Conservation (phyloP, 2,329 filamentous ascomycete genomes). For the Westerdykella ornata region DNA sequence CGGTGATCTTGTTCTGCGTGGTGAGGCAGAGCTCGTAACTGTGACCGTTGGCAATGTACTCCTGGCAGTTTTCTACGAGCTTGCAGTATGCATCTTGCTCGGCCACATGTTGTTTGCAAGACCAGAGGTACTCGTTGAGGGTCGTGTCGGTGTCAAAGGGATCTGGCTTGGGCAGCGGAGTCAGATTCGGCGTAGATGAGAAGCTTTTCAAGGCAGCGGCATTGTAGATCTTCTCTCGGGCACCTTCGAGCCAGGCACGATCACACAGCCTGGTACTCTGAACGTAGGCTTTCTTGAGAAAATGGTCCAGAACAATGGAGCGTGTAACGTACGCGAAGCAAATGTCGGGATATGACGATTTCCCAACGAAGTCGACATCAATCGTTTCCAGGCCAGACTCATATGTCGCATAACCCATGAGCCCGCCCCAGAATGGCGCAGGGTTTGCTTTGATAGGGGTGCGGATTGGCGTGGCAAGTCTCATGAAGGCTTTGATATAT, state of each 20-base stretch:
- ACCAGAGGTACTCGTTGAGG: constrained; percentile 23
- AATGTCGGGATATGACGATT: constrained; percentile 53
- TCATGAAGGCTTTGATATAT: constrained; percentile 38
- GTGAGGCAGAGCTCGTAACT: constrained; percentile 85
- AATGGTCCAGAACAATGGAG: constrained; percentile 72
- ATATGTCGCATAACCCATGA: constrained; percentile 79
- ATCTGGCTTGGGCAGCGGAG: constrained; percentile 18
- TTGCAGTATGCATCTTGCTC: constrained; percentile 49
- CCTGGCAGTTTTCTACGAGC: constrained; percentile 63
- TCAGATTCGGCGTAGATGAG: constrained; percentile 25
- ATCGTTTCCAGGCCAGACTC: constrained; percentile 67
- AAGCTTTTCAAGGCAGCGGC: constrained; percentile 24
- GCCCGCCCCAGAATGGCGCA: constrained; percentile 69
- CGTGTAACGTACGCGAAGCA: constrained; percentile 70
- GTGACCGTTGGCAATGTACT: constrained; percentile 65
- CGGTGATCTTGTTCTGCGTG: constrained; percentile 59
- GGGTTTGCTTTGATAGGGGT: constrained; percentile 23
- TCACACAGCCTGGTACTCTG: constrained; percentile 56
- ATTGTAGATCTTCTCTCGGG: constrained; percentile 24
- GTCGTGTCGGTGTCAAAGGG: constrained; percentile 27
- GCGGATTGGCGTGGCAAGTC: constrained; percentile 23
- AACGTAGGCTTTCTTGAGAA: constrained; percentile 54
- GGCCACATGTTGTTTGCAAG: constrained; percentile 13
- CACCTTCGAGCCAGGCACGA: constrained; percentile 43
- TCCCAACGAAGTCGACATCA: constrained; percentile 42